Evolutionary conservation across 495 filamentous ascomycete species (phyloP).

Genomic region (Penicillium mononematosum): DNA sequence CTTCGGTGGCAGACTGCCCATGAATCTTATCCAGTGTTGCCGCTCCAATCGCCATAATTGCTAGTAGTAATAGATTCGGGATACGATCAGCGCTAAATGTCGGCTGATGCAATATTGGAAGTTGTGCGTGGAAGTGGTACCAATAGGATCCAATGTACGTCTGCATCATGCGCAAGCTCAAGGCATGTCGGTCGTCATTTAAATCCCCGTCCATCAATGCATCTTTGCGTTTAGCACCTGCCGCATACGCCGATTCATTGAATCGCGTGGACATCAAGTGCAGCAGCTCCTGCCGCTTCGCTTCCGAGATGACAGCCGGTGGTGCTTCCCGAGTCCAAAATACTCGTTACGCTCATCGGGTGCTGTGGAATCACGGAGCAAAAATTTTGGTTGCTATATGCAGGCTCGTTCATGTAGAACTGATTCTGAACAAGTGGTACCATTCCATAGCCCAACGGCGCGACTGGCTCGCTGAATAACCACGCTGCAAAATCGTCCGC

Average conservation of each 20-base stretch:
- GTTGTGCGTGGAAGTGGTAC: conserved; percentile 90
- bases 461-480: conserved; percentile 70
- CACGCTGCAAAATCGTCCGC: conserved; percentile 91
- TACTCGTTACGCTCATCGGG: conserved; percentile 88
- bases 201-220: conserved; percentile 75
- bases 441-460: conserved; percentile 41
- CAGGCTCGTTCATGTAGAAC: conserved; percentile 43
- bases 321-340: conserved; percentile 78
- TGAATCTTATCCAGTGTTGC: conserved; percentile 82
- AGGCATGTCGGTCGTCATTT: conserved; percentile 68
- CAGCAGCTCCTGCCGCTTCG: conserved; percentile 80
- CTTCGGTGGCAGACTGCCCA: conserved; percentile 67
- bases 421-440: conserved; percentile 41
- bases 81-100: conserved; percentile 88
- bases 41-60: conserved; percentile 93
- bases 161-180: conserved; percentile 93
- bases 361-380: conserved; percentile 51
- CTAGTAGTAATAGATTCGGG: conserved; percentile 79
- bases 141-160: conserved; percentile 91
- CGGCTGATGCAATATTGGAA: conserved; percentile 91
- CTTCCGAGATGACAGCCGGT: conserved; percentile 79
- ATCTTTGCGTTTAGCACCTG: conserved; percentile 72
- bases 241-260: conserved; percentile 75
- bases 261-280: conserved; percentile 81
- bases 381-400: conserved; percentile 37